Evolutionary conservation across 75 land plant species (phyloP).

Genomic region (Chamaecyparis obtusa): DNA sequence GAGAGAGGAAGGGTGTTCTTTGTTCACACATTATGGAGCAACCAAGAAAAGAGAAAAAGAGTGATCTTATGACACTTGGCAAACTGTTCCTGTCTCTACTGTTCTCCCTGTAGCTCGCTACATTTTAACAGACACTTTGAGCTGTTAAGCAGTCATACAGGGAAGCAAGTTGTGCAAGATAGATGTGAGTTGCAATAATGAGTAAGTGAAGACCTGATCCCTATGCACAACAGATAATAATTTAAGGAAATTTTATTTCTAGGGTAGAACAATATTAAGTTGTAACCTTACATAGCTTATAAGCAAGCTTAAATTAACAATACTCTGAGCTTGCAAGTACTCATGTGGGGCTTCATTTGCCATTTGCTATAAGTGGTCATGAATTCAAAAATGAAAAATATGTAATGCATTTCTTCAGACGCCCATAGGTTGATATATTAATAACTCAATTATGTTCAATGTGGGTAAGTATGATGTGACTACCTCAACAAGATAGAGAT

Average conservation of each 20-base stretch:
- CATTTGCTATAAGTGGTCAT: neutral
- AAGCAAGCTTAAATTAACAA: neutral
- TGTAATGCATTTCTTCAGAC: neutral
- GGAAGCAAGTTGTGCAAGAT: neutral
- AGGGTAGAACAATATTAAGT: neutral
- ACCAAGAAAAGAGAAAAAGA: neutral
- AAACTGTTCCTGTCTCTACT: constrained; percentile 5
- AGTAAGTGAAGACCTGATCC: neutral
- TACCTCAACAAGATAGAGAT: neutral
- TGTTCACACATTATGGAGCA: neutral
- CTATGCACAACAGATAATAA: neutral
- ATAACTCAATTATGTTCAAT: neutral
- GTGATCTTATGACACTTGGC: neutral
- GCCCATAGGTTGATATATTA: neutral
- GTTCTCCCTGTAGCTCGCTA: neutral
- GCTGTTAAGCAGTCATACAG: neutral
- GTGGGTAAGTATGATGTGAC: neutral
- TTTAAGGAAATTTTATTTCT: neutral
- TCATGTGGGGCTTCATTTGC: neutral
- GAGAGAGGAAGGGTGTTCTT: neutral
- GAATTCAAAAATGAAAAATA: neutral
- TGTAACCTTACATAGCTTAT: neutral
- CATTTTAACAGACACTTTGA: neutral
- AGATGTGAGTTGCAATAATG: neutral
- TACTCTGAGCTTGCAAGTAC: neutral